phyloP scores from a whole-genome alignment of 208 protist species.

The Trypanosoma cruzi region DNA sequence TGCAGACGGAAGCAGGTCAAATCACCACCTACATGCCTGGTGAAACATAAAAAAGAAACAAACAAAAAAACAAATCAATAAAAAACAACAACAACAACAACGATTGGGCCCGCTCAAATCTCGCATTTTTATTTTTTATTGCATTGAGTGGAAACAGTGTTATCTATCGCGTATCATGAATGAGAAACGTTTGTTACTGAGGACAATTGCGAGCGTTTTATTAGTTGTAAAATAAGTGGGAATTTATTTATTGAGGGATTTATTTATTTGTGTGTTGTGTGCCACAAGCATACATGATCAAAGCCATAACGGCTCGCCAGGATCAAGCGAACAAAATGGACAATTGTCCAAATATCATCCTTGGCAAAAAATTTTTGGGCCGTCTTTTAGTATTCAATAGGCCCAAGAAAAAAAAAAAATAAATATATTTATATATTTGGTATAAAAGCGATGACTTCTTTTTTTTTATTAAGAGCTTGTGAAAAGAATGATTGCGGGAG shows the following conservation, averaged over 20 bases:
- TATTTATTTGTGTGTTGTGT: background rate
- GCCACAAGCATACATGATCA: background rate
- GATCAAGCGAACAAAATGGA: too few relatives aligned
- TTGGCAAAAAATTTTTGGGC: too few relatives aligned
- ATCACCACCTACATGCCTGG: background rate
- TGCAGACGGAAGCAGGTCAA: too few relatives aligned
- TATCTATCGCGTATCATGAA: background rate
- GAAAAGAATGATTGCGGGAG: too few relatives aligned
- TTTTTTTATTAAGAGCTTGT: too few relatives aligned
- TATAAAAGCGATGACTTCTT: too few relatives aligned
- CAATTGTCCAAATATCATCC: too few relatives aligned
- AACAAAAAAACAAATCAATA: conserved; percentile 6
- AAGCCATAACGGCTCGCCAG: background rate
- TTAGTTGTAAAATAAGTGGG: too few relatives aligned
- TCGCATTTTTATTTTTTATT: background rate
- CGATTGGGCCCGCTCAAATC: background rate
- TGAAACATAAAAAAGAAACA: background rate
- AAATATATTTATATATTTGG: too few relatives aligned
- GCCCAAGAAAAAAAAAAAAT: too few relatives aligned
- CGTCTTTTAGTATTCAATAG: background rate
- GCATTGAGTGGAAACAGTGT: background rate
- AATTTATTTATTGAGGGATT: too few relatives aligned
- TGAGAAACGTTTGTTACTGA: background rate
- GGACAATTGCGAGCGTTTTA: background rate
- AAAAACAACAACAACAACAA: background rate